Percentiles rank a stretch among this genome's conserved stretches.
Evolutionary conservation across 768 basidiomycete genomes (phyloP).

Genomic region (Termitomyces bulborhizus): DNA sequence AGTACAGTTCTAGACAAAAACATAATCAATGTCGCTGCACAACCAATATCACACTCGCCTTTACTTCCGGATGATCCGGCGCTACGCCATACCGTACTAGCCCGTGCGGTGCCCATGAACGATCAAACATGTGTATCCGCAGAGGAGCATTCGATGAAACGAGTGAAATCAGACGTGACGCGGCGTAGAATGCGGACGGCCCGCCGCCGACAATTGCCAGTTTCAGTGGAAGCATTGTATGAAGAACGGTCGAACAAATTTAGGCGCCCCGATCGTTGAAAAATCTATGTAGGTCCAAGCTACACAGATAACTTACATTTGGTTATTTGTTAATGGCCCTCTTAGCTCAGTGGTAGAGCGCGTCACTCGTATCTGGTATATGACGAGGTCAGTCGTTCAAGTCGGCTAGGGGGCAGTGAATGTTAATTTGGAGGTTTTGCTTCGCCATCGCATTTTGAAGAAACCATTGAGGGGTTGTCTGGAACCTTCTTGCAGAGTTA

Average conservation of each 20-base stretch:
- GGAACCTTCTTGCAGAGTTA: too few relatives aligned
- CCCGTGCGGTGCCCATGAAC: conserved; percentile 92
- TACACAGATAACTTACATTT: too few relatives aligned
- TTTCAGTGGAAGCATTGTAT: conserved; percentile 37
- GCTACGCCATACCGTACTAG: conserved; percentile 95
- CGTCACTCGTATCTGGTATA: conserved; percentile 19
- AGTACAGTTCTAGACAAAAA: conserved; percentile 72
- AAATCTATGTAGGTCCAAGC: too few relatives aligned
- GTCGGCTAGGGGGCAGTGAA: conserved; percentile 3
- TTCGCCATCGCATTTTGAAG: too few relatives aligned
- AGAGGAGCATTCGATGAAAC: conserved; percentile 23
- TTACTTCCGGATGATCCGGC: conserved; percentile 98
- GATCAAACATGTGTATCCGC: conserved; percentile 84
- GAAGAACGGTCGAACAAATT: neutral
- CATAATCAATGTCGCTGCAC: neutral
- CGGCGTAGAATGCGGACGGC: conserved; percentile 95
- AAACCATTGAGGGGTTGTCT: too few relatives aligned
- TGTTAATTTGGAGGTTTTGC: too few relatives aligned
- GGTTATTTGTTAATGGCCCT: neutral
- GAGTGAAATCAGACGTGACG: conserved; percentile 72
- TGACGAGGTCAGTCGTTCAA: conserved; percentile 9
- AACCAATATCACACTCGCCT: conserved; percentile 39
- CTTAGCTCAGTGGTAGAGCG: conserved; percentile 36
- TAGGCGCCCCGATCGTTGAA: neutral
- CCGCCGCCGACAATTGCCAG: conserved; percentile 92